Conservation (phyloP, 139 green algal species). For the Limnomonas spitsbergensis region DNA sequence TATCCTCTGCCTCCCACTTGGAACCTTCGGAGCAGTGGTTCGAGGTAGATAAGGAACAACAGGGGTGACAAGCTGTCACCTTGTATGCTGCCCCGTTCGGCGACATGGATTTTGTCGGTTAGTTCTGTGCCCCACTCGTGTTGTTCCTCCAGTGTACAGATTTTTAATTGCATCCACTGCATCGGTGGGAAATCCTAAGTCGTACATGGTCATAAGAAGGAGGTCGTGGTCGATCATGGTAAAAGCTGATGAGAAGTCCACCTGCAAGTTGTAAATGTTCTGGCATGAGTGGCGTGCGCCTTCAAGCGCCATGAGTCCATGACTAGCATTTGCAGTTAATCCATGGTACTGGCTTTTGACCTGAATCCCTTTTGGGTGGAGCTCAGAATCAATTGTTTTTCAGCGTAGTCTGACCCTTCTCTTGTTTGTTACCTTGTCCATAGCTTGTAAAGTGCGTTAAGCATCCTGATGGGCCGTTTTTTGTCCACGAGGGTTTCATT, state of each 20-base stretch:
- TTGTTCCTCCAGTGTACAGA: too few relatives aligned
- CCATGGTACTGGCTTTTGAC: too few relatives aligned
- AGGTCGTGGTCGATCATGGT: too few relatives aligned
- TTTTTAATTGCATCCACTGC: too few relatives aligned
- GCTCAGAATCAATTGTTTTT: conserved; percentile 8
- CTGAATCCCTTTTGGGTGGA: too few relatives aligned
- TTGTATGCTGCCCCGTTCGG: conserved; percentile 22
- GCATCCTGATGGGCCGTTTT: conserved; percentile 31
- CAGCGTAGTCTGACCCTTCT: conserved; percentile 11
- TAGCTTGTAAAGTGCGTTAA: too few relatives aligned
- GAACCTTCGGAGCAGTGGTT: too few relatives aligned
- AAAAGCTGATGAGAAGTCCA: conserved; percentile 39
- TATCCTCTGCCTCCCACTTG: too few relatives aligned
- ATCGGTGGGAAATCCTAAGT: too few relatives aligned
- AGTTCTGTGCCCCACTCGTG: conserved; percentile 6
- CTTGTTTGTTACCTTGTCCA: conserved; percentile 36
- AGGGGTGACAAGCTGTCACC: conserved; percentile 9
- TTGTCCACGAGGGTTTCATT: conserved; percentile 17
- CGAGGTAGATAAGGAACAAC: too few relatives aligned
- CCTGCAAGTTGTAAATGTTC: conserved; percentile 30
- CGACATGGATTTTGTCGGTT: conserved; percentile 20
- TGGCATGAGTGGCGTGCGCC: conserved; percentile 16
- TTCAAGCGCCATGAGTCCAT: conserved; percentile 33
- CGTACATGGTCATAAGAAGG: too few relatives aligned
- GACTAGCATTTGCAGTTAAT: conserved; percentile 20